Base-by-base conservation (phyloP, 768 basidiomycete species). In the Kwoniella sp. region DNA sequence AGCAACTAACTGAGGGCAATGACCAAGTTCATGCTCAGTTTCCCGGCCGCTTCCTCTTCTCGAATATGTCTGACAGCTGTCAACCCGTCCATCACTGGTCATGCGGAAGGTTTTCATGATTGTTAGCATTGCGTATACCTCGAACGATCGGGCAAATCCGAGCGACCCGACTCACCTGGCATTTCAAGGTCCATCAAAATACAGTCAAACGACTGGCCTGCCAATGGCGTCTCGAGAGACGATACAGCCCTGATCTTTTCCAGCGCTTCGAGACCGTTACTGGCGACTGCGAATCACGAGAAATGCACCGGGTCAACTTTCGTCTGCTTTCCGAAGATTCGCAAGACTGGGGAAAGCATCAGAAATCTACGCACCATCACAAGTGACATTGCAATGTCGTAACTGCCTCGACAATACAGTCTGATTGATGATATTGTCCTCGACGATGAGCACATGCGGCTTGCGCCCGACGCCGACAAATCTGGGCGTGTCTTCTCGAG, bases 391-490 rank as follows among this genome's bases (percentile, higher is more conserved):
- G n/a, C 73, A 73, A 65, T 78, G 74, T n/a, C 57, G 68, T 12
- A 80, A 58, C 48, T 77, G 75, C 47, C 75, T 58, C 13, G 72
- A 48, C 48, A 80, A 58, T 0, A 80, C 75, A n/a, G 71, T 75
- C 63, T 76, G 75, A 58, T 80, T 80, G 69, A 80, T 80, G 67
- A 73, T 53, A 58, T 79, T 79, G 59, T 79, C 78, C 65, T 77
- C 73, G 5, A 77, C 73, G 48, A 74, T 71, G 52, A 76, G 52
- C 15, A 76, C 72, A 34, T 76, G 72, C 4, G 74, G 74, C 41
- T 65, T 65, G 17, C 52, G 34, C 4, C 48, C 47, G 23, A 58
- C 25, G 2, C 47, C 47, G 15, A 34, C 41, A 26, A 63, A 63
- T 52, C 54, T 28, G 22, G 56, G 47, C 20, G 45, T 52, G 34